Evolutionary conservation across 257 asterid genomes (phyloP), one percentile per base, ranked within the genome.

Genomic region (Buddleja alternifolia): DNA sequence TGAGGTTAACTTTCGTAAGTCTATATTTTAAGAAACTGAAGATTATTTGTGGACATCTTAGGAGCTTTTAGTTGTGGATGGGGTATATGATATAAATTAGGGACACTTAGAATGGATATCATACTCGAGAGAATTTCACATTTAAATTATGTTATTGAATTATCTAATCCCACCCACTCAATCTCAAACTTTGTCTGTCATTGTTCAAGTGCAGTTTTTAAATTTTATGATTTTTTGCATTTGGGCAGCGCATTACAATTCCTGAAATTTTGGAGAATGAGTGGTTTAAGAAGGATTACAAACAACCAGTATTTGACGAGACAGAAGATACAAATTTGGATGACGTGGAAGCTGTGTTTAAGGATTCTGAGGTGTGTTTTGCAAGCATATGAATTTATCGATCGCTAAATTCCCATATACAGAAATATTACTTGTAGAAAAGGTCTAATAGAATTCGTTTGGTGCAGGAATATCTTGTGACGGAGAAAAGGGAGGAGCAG

Each of bases 281-380:
- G 58, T 93, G 98, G 98, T 93, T 93, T 68, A 93, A 85, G 85
- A 93, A 93, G 82, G 90, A 76, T 64, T 93, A 86, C 75, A 85
- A 86, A 75, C 86, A 84, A 42, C 84, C 97, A 29, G 73, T 89
- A 10, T 93, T 90, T 72, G 75, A 86, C 42, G 97, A 90, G 81
- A 88, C 82, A 56, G 95, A 88, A 73, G 95, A 86, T 15, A n/a
- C 87, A 51, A 84, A 84, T 69, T 80, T 93, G 84, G 98, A 93
- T 77, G 98, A 93, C 56, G 97, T 93, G 57, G 98, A 93, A 84
- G 98, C 97, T 41, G 98, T 86, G 36, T 93, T 93, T 63, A 80
- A 82, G 82, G 96, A 90, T 81, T 80, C 85, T 57, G 89, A 84
- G 92, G 98, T 93, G 67, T 62, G 86, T 70, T 56, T 15, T 16